Conservation (phyloP, 345 rosid genomes). For the Erodium maritimum region DNA sequence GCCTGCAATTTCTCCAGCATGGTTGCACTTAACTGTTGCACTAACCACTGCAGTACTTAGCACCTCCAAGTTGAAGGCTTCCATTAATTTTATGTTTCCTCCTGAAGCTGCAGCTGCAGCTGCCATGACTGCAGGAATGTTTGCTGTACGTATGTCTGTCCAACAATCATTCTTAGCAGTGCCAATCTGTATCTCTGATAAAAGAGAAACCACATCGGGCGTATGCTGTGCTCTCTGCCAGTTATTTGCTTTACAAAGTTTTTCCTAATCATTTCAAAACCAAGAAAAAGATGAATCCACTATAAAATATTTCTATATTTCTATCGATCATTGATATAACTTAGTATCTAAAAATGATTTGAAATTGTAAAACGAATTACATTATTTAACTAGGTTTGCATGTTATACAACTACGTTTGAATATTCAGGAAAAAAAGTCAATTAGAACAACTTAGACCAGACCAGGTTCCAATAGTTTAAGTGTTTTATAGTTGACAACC, state of each 20-base stretch:
- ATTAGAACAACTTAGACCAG: neutral
- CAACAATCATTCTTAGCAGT: slow-evolving; percentile 83
- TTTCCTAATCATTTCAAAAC: slow-evolving; percentile 44
- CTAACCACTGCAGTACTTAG: slow-evolving; percentile 89
- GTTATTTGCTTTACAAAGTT: slow-evolving; percentile 92
- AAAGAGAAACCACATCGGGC: slow-evolving; percentile 82
- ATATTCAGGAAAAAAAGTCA: neutral
- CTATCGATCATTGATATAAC: neutral
- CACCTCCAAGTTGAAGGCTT: slow-evolving; percentile 88
- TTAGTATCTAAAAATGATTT: neutral
- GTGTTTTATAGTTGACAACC: slow-evolving; percentile 29
- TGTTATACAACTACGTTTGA: neutral
- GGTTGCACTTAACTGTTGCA: slow-evolving; percentile 92
- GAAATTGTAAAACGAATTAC: too few species aligned
- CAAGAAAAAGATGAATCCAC: slow-evolving; percentile 7
- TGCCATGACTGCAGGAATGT: slow-evolving; percentile 95
- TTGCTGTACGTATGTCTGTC: slow-evolving; percentile 80
- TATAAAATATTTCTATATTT: slow-evolving; percentile 3
- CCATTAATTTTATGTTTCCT: slow-evolving; percentile 74
- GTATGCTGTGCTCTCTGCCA: slow-evolving; percentile 92
- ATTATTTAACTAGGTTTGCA: neutral
- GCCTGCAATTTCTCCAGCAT: slow-evolving; percentile 98
- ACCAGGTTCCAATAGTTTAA: neutral
- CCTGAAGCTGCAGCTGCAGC: slow-evolving; percentile 99
- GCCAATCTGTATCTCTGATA: slow-evolving; percentile 91